A percentile compares a stretch with the other conserved stretches of the same genome.
These are phyloP conservation scores for Septoria linicola DNA, from an alignment of 2,329 filamentous ascomycete species.

Conservation along the genomic window DNA sequence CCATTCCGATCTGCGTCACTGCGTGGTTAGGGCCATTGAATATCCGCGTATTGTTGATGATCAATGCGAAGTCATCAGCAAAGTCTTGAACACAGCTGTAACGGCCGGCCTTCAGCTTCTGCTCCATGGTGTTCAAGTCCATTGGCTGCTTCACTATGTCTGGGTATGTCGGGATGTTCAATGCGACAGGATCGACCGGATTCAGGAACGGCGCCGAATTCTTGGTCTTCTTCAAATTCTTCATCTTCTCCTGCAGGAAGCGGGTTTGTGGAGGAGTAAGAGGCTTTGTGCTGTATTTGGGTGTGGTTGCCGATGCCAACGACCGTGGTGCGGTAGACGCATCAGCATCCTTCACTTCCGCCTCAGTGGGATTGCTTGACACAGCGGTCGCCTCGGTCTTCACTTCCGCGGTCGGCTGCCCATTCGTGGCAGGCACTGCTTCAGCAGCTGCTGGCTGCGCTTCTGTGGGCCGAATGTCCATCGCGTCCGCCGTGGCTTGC, in stretches of 20 bases:
- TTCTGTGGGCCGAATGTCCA: slow-evolving; percentile 3
- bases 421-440: slow-evolving; percentile 2
- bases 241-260: slow-evolving; percentile 65
- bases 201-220: slow-evolving; percentile 72
- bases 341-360: slow-evolving; percentile 6
- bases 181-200: slow-evolving; percentile 73
- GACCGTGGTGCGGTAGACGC: slow-evolving; percentile 14
- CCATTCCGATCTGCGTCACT: slow-evolving; percentile 67
- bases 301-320: slow-evolving; percentile 19
- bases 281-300: slow-evolving; percentile 41
- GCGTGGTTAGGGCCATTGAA: slow-evolving; percentile 82
- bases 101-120: slow-evolving; percentile 67
- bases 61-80: slow-evolving; percentile 69
- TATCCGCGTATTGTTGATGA: slow-evolving; percentile 72
- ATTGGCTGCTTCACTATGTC: slow-evolving; percentile 73
- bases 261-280: slow-evolving; percentile 62
- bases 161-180: slow-evolving; percentile 73
- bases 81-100: slow-evolving; percentile 73
- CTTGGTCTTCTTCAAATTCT: slow-evolving; percentile 82
- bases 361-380: slow-evolving; percentile 13
- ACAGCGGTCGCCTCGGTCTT: slow-evolving; percentile 1
- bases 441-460: background rate
- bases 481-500: slow-evolving; percentile 7
- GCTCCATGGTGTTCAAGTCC: slow-evolving; percentile 80
- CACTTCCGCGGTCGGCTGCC: background rate